Evolutionary conservation across 108 stramenopile genomes (phyloP), one percentile per base, ranked within the genome.

Genomic region (Cyclotella sp.): DNA sequence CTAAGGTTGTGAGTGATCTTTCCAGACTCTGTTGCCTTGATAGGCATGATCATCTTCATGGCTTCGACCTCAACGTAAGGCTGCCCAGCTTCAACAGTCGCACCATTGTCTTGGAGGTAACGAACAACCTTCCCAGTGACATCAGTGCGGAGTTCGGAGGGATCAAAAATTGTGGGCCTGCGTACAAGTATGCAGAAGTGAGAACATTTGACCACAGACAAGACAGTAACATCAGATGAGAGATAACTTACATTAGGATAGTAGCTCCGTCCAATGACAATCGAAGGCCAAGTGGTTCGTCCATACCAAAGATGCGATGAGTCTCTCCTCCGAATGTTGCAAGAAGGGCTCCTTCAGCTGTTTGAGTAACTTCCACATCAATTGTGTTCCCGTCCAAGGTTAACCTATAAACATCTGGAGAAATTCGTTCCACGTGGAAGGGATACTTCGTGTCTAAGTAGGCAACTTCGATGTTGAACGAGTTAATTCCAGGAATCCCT

Each of bases 71-170:
- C 98, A 45, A 98, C 96, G 73, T 81, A 99, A 13, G 98, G 94
- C 71, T 96, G 80, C 0, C 97, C 98, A 54, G 84, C 86, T 67
- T 89, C 83, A 19, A 99, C 97, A n/a, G 86, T 82, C 16, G 83
- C 89, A 13, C 97, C 96, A 73, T 91, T 95, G 59, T 97, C 96
- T 73, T 97, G 95, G 34, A 99, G 85, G 86, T 94, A 98, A 14
- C 98, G 97, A n/a, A 98, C 98, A 68, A 99, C 94, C 85, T 99
- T 99, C 52, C 98, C 98, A 51, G 98, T 98, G 29, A 99, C 97
- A 87, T 98, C 97, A 43, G 97, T 90, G 45, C 95, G 90, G 62
- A 99, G 83, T 73, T 99, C 97, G 26, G 97, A 97, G 44, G 98
- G 98, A 84, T 99, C 97, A 69, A 96, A 97, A 72, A 97, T 92